Conservation (phyloP, 495 filamentous ascomycete species). For the Podospora didyma region DNA sequence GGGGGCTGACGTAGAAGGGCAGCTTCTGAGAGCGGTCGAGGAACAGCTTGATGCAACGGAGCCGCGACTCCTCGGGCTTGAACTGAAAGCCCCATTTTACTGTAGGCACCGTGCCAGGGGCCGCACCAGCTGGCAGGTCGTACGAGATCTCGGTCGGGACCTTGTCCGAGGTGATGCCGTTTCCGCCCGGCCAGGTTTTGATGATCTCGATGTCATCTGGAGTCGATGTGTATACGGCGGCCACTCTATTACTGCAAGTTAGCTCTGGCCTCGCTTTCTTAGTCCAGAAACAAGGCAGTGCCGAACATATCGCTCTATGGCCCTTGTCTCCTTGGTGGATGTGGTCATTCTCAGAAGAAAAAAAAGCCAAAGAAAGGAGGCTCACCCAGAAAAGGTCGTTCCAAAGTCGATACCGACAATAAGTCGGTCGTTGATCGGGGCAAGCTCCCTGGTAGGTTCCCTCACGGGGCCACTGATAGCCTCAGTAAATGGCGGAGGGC, state of each 20-base stretch:
- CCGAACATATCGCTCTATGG: too few relatives aligned
- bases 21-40: slow-evolving; percentile 74
- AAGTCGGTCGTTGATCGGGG: slow-evolving; percentile 48
- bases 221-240: slow-evolving; percentile 69
- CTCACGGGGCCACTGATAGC: slow-evolving; percentile 52
- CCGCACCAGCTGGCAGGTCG: slow-evolving; percentile 33
- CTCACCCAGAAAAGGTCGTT: slow-evolving; percentile 67
- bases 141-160: slow-evolving; percentile 63
- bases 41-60: slow-evolving; percentile 77
- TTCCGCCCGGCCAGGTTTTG: slow-evolving; percentile 76
- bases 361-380: too few relatives aligned
- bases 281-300: too few relatives aligned
- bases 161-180: slow-evolving; percentile 67
- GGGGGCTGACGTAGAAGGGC: slow-evolving; percentile 70
- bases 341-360: too few relatives aligned
- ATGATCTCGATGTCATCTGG: slow-evolving; percentile 78
- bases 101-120: slow-evolving; percentile 29
- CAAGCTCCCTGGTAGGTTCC: slow-evolving; percentile 45
- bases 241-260: slow-evolving; percentile 46
- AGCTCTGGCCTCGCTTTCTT: too few relatives aligned
- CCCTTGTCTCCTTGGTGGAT: too few relatives aligned
- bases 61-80: slow-evolving; percentile 65
- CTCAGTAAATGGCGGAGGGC: slow-evolving; percentile 47
- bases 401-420: slow-evolving; percentile 68
- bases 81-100: slow-evolving; percentile 78